phyloP scores from a whole-genome alignment of 2,329 filamentous ascomycete genomes.

The Setomelanomma holmii region DNA sequence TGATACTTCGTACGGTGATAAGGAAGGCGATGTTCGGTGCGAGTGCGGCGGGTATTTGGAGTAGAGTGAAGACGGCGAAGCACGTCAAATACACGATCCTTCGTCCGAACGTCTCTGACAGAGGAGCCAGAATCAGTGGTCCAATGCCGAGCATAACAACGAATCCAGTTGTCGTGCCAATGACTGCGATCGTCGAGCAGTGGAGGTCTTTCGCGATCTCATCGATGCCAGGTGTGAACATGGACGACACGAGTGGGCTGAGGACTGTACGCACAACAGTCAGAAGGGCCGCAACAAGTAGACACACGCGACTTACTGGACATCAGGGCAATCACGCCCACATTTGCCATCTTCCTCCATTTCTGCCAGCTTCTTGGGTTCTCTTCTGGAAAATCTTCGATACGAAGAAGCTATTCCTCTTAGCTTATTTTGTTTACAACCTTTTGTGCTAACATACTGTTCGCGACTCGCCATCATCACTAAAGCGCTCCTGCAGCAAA shows the following conservation, averaged over 20 bases:
- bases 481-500: conserved; percentile 44
- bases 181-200: conserved; percentile 51
- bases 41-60: conserved; percentile 58
- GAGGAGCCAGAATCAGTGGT: conserved; percentile 55
- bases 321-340: conserved; percentile 60
- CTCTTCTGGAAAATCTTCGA: conserved; percentile 40
- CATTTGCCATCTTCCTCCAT: conserved; percentile 57
- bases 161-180: conserved; percentile 60
- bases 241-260: conserved; percentile 56
- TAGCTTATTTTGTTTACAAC: background rate
- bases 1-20: conserved; percentile 54
- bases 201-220: conserved; percentile 58
- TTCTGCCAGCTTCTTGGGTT: conserved; percentile 57
- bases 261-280: conserved; percentile 48
- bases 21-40: conserved; percentile 56
- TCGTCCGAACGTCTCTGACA: conserved; percentile 57
- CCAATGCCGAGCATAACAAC: conserved; percentile 59
- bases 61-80: conserved; percentile 53
- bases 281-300: background rate
- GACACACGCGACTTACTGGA: conserved; percentile 39
- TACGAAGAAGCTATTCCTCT: conserved; percentile 21
- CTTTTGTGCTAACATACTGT: background rate
- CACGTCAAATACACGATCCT: conserved; percentile 54
- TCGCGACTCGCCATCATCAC: conserved; percentile 37
- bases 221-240: conserved; percentile 61